phyloP scores from a whole-genome alignment of 129 eudicot species.

The Artemisia annua region DNA sequence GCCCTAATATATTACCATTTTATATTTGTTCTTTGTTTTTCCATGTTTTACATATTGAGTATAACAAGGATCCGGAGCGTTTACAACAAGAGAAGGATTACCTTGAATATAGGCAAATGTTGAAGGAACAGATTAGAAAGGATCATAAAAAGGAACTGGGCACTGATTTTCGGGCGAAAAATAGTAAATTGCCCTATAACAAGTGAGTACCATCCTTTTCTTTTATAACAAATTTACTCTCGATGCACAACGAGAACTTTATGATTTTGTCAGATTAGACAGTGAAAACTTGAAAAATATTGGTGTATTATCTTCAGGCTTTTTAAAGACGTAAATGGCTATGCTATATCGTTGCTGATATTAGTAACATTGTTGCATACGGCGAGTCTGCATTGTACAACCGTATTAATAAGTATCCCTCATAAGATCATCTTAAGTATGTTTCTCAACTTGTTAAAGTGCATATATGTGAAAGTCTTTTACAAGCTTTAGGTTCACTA shows the following conservation, averaged over 20 bases:
- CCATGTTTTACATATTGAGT: too few species aligned
- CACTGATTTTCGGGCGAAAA: conserved; percentile 44
- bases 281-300: too few species aligned
- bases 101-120: conserved; percentile 63
- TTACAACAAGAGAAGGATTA: conserved; percentile 65
- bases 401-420: not conserved
- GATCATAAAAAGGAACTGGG: conserved; percentile 66
- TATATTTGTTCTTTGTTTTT: too few species aligned
- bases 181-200: conserved; percentile 43
- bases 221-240: not conserved
- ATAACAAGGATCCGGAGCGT: conserved; percentile 50
- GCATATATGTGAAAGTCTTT: not conserved
- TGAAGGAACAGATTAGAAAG: conserved; percentile 68
- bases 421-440: not conserved
- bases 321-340: too few species aligned
- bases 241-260: not conserved
- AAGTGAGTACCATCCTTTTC: conserved; percentile 50
- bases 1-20: too few species aligned
- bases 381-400: not conserved
- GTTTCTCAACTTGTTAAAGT: not conserved
- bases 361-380: not conserved
- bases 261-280: not conserved
- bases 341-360: not conserved
- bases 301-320: too few species aligned
- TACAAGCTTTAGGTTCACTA: not conserved